These are phyloP conservation scores for Coniella lustricola DNA, from an alignment of 2,329 filamentous ascomycete species.

Conservation along the genomic window DNA sequence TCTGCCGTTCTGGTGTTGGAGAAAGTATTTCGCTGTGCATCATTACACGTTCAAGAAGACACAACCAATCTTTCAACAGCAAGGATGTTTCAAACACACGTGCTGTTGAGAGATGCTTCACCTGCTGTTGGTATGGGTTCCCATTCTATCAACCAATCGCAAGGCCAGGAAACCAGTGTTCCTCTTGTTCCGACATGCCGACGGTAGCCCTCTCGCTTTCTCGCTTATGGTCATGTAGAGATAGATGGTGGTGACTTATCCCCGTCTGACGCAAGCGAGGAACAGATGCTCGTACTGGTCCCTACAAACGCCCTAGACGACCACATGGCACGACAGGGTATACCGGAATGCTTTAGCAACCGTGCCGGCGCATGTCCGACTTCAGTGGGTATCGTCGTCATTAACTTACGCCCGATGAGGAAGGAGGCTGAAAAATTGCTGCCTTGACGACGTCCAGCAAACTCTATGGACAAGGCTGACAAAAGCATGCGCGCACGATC, in stretches of 20 bases:
- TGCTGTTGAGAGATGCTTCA: too few species aligned
- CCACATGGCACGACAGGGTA: conserved; percentile 6
- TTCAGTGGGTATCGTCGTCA: conserved; percentile 1
- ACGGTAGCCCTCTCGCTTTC: neutral
- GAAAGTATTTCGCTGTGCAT: too few species aligned
- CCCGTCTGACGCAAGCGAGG: neutral
- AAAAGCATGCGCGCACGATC: neutral
- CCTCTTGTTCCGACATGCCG: conserved; percentile 6
- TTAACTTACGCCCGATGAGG: neutral
- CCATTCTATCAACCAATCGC: neutral
- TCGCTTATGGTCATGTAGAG: neutral
- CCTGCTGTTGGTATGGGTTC: too few species aligned
- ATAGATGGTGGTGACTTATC: neutral
- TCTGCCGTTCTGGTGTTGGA: too few species aligned
- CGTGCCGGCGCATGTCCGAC: neutral
- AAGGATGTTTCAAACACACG: too few species aligned
- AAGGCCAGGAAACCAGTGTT: neutral
- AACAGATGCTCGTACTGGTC: neutral
- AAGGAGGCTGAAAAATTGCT: conserved; percentile 3
- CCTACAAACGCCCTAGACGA: neutral
- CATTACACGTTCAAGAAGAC: too few species aligned
- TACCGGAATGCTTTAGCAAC: neutral
- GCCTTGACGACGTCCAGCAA: neutral
- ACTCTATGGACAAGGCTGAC: neutral
- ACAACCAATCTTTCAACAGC: too few species aligned